These are phyloP conservation scores for Fusarium sp. DNA, from an alignment of 2,329 filamentous ascomycete genomes.

Conservation along the genomic window DNA sequence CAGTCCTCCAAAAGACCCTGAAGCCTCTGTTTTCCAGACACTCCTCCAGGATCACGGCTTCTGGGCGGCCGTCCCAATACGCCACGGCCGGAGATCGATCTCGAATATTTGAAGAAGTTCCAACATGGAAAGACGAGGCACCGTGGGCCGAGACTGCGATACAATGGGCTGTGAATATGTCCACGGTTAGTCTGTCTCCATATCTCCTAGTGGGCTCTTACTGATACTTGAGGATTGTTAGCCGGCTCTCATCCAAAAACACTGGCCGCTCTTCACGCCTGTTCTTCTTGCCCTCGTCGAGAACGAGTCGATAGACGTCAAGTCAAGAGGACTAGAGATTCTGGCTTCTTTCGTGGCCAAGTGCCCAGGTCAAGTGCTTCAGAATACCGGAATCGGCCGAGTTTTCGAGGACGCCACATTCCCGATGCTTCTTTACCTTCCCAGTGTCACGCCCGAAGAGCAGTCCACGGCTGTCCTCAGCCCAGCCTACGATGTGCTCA, in stretches of 20 bases:
- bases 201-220: neutral
- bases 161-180: slow-evolving; percentile 66
- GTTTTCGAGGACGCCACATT: slow-evolving; percentile 78
- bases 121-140: slow-evolving; percentile 41
- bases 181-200: slow-evolving; percentile 58
- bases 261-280: slow-evolving; percentile 78
- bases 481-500: slow-evolving; percentile 74
- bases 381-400: slow-evolving; percentile 71
- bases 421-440: slow-evolving; percentile 81
- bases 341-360: slow-evolving; percentile 66
- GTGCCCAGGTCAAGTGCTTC: slow-evolving; percentile 66
- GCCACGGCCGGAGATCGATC: slow-evolving; percentile 6
- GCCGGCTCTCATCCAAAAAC: slow-evolving; percentile 58
- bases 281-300: slow-evolving; percentile 77
- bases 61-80: slow-evolving; percentile 48
- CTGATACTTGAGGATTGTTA: slow-evolving; percentile 39
- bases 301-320: slow-evolving; percentile 66
- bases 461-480: slow-evolving; percentile 75
- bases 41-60: slow-evolving; percentile 54
- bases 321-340: slow-evolving; percentile 67
- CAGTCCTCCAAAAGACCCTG: slow-evolving; percentile 72
- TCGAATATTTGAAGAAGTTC: slow-evolving; percentile 3
- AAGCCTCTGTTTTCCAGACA: slow-evolving; percentile 74
- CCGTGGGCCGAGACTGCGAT: slow-evolving; percentile 41
- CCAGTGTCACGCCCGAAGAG: slow-evolving; percentile 78